Percentiles rank a stretch among this genome's conserved stretches.
Evolutionary conservation across 2,329 filamentous ascomycete genomes (phyloP).

Genomic region (Botryotinia calthae): DNA sequence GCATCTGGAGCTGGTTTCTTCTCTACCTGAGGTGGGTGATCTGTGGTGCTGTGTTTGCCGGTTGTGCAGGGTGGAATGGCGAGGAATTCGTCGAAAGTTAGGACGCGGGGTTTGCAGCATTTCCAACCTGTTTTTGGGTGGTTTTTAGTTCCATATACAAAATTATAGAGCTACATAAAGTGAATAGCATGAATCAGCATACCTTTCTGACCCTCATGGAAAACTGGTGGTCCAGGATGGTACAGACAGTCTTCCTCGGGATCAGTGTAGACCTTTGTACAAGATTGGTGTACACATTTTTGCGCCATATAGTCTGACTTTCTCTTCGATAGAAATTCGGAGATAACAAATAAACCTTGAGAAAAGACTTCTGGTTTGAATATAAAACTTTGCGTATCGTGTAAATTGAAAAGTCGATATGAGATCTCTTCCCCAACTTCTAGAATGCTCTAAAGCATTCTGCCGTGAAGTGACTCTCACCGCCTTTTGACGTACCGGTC

Average conservation of each 20-base stretch:
- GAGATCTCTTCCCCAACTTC: constrained; percentile 2
- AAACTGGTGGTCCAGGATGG: constrained; percentile 89
- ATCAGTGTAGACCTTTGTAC: constrained; percentile 83
- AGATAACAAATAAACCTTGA: not conserved
- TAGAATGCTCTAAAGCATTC: constrained; percentile 19
- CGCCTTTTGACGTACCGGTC: not conserved
- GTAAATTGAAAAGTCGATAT: not conserved
- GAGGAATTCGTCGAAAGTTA: constrained; percentile 99
- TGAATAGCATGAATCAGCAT: constrained; percentile 36
- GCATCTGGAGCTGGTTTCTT: constrained; percentile 48
- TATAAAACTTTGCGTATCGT: not conserved
- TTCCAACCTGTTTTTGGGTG: constrained; percentile 74
- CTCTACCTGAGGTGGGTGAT: constrained; percentile 61
- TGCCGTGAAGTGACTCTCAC: not conserved
- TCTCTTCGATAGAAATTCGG: not conserved
- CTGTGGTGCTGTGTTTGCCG: constrained; percentile 87
- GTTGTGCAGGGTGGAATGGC: constrained; percentile 86
- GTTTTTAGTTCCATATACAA: not conserved
- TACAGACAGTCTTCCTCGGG: constrained; percentile 81
- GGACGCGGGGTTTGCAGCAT: constrained; percentile 94
- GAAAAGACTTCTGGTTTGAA: not conserved
- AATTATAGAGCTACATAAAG: not conserved
- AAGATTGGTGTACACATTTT: constrained; percentile 96
- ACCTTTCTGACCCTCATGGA: constrained; percentile 99
- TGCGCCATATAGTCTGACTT: constrained; percentile 44